Conservation (phyloP, 495 filamentous ascomycete genomes). For the Pyrenula aspistea region DNA sequence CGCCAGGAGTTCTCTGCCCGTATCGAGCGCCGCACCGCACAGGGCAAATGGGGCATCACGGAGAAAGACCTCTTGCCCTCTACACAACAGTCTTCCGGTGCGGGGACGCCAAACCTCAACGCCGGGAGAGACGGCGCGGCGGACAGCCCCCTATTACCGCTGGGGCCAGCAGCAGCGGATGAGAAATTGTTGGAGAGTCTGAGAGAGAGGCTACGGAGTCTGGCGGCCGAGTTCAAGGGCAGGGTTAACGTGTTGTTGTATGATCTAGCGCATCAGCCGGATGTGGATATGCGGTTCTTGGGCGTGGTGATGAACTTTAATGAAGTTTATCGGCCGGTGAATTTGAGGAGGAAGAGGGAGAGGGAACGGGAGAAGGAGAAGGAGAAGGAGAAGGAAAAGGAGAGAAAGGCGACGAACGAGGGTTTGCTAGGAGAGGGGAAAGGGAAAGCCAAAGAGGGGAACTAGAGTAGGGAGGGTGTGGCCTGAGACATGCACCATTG, state of each 20-base stretch:
- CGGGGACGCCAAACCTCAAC: conserved; percentile 18
- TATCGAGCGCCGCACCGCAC: conserved; percentile 50
- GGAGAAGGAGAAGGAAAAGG: conserved; percentile 13
- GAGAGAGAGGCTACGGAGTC: conserved; percentile 52
- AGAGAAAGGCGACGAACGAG: neutral
- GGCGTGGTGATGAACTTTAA: conserved; percentile 99
- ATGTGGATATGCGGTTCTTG: conserved; percentile 90
- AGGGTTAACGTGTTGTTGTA: conserved; percentile 72
- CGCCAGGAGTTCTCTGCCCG: conserved; percentile 73
- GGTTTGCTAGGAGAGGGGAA: neutral
- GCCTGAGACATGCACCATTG: too few species aligned
- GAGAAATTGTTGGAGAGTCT: conserved; percentile 66
- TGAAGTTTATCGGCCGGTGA: conserved; percentile 74
- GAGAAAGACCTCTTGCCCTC: conserved; percentile 35
- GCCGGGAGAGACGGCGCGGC: conserved; percentile 5
- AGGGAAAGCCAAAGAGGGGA: neutral
- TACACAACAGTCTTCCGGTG: conserved; percentile 9
- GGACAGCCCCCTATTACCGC: conserved; percentile 14
- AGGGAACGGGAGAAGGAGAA: conserved; percentile 21
- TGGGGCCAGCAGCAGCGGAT: conserved; percentile 27
- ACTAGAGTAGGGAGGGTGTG: too few species aligned
- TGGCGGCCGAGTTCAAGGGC: conserved; percentile 62
- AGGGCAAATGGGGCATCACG: conserved; percentile 50
- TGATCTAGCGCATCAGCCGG: conserved; percentile 84
- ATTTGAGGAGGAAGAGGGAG: conserved; percentile 39